Evolutionary conservation across 345 rosid genomes (phyloP), one percentile per base, ranked within the genome.

Genomic region (Erucastrum elatum): DNA sequence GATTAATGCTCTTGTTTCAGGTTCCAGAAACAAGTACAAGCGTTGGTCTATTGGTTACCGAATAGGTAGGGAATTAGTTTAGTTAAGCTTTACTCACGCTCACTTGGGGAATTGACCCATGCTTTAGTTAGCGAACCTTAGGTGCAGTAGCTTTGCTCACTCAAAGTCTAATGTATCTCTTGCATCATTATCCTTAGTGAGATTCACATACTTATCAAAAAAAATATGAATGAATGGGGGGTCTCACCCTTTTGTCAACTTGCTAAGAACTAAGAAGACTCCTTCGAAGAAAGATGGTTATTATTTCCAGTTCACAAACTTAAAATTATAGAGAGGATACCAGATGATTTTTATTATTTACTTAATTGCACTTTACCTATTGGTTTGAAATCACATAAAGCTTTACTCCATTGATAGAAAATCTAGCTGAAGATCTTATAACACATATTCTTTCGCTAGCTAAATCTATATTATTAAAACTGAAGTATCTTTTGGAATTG

Each of bases 261-360:
- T 58, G 30, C 62, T 25, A 25, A 1, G 25, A 55, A 55, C 62
- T 25, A 25, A 1, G 25, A 55, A 55, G 60, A 2, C 26, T 25
- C 60, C 60, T 61, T 61, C 74, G 51, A 76, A 67, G 80, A 76
- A 76, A 51, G 80, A 30, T 46, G 68, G 37, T 56, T 55, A 30
- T 2, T 33, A 34, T 27, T 21, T 16, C 59, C 17, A 16, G n/a
- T 17, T 12, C 39, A 27, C 25, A 1, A 65, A 37, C 25, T 27
- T 68, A 3, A 11, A 6, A 6, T 46, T 46, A 12, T 46, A 3
- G 5, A 46, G 15, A 46, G n/a, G 15, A 46, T 46, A 12, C 55
- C 15, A 49, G 55, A 12, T 49, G 3, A 11, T 12, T 44, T 49
- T n/a, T 49, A 13, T 49, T 13, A 13, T 49, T 13, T 49, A 49